phyloP scores from a whole-genome alignment of 129 eudicot genomes.

The Mikania micrantha region DNA sequence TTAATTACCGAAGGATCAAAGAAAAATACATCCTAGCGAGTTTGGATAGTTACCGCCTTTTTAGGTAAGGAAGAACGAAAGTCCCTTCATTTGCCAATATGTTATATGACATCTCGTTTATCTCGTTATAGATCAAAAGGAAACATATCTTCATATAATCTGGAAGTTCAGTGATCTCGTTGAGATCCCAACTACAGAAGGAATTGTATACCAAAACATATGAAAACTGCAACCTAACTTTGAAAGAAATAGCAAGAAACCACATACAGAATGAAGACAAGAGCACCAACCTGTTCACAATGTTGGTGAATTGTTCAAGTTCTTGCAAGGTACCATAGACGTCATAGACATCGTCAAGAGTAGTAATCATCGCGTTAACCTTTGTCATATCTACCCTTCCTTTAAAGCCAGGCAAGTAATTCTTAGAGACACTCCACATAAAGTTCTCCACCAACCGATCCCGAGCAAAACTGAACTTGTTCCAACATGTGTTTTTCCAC shows the following conservation, averaged over 20 bases:
- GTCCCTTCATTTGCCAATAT: slow-evolving; percentile 25
- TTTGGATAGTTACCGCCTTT: slow-evolving; percentile 23
- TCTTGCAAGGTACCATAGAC: slow-evolving; percentile 31
- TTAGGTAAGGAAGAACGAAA: slow-evolving; percentile 22
- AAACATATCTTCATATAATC: slow-evolving; percentile 43
- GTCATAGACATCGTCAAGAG: slow-evolving; percentile 33
- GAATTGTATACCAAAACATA: not conserved
- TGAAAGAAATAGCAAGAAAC: too few species aligned
- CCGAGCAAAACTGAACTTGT: too few species aligned
- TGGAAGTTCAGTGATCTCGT: slow-evolving; percentile 31
- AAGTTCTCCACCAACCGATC: slow-evolving; percentile 33
- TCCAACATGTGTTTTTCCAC: too few species aligned
- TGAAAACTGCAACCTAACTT: not conserved
- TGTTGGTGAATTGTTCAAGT: slow-evolving; percentile 22
- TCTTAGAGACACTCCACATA: slow-evolving; percentile 13
- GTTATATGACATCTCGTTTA: slow-evolving; percentile 38
- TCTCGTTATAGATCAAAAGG: slow-evolving; percentile 31
- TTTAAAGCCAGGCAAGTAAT: slow-evolving; percentile 19
- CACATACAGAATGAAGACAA: too few species aligned
- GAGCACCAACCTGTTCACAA: slow-evolving; percentile 24
- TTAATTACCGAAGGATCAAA: too few species aligned
- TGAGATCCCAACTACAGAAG: slow-evolving; percentile 38
- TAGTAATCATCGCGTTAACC: slow-evolving; percentile 20
- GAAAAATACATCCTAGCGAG: too few species aligned
- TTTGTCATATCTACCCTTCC: slow-evolving; percentile 17